phyloP scores from a whole-genome alignment of 2,329 filamentous ascomycete genomes.

The Trichoderma semiorbis region DNA sequence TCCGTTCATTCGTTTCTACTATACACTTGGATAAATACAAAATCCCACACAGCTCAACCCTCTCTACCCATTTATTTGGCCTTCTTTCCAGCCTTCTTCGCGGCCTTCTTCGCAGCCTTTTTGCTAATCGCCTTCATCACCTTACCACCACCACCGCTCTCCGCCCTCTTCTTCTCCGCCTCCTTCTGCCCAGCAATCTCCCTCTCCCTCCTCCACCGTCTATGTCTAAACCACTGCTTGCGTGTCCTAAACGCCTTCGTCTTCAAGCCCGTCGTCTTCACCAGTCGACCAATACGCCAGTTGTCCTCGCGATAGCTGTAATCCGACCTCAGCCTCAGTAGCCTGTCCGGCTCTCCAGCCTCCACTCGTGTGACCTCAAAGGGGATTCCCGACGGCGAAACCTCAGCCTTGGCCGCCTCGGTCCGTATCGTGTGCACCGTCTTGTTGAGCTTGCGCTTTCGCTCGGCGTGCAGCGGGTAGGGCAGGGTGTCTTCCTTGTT shows the following conservation, averaged over 20 bases:
- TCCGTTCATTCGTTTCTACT: background rate
- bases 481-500: constrained; percentile 78
- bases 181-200: constrained; percentile 41
- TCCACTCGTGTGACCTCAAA: constrained; percentile 43
- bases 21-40: background rate
- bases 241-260: constrained; percentile 50
- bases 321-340: constrained; percentile 49
- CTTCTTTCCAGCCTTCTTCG: constrained; percentile 36
- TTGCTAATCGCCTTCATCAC: constrained; percentile 34
- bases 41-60: background rate
- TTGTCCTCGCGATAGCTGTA: constrained; percentile 61
- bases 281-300: constrained; percentile 55
- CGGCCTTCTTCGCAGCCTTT: constrained; percentile 35
- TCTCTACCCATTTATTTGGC: constrained; percentile 24
- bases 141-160: constrained; percentile 31
- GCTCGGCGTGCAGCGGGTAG: constrained; percentile 67
- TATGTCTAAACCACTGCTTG: constrained; percentile 46
- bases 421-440: constrained; percentile 49
- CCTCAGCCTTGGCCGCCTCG: constrained; percentile 33
- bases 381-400: constrained; percentile 51
- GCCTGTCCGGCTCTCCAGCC: constrained; percentile 42
- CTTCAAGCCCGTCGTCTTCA: constrained; percentile 48
- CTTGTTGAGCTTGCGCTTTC: constrained; percentile 74
- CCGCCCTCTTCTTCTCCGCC: constrained; percentile 34
- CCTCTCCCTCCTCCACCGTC: constrained; percentile 42